These are phyloP conservation scores for Beauveria rudraprayagi DNA, from an alignment of 2,329 filamentous ascomycete species.

Conservation along the genomic window DNA sequence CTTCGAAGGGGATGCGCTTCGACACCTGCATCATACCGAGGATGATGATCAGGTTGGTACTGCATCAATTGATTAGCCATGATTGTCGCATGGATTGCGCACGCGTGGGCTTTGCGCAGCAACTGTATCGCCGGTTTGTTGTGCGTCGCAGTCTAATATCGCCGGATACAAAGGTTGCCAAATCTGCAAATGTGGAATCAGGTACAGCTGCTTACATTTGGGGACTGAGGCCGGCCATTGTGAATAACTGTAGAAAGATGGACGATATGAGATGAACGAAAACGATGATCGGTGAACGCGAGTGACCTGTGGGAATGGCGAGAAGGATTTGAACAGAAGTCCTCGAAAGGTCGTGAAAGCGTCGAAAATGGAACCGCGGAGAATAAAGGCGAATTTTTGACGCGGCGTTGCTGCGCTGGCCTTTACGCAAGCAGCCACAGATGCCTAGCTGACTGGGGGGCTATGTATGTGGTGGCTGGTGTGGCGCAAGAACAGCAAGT, in stretches of 20 bases:
- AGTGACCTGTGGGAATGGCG: not conserved
- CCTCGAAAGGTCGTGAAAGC: not conserved
- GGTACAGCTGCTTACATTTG: constrained; percentile 46
- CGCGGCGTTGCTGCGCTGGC: constrained; percentile 7
- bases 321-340: not conserved
- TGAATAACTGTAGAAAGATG: constrained; percentile 20
- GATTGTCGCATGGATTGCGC: not conserved
- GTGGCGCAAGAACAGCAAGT: not conserved
- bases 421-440: constrained; percentile 8
- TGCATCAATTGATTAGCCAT: constrained; percentile 28
- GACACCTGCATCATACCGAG: constrained; percentile 97
- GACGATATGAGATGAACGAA: not conserved
- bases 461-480: not conserved
- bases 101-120: not conserved
- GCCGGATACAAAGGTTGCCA: not conserved
- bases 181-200: not conserved
- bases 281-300: not conserved
- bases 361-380: constrained; percentile 4
- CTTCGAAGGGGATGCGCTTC: constrained; percentile 91
- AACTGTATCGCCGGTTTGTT: not conserved
- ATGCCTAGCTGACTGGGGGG: not conserved
- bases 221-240: constrained; percentile 54
- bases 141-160: not conserved
- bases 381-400: constrained; percentile 11
- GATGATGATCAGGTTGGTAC: constrained; percentile 90